Percentiles rank a stretch among this genome's conserved stretches.
phyloP scores from a whole-genome alignment of 257 asterid genomes.

The Striga asiatica region DNA sequence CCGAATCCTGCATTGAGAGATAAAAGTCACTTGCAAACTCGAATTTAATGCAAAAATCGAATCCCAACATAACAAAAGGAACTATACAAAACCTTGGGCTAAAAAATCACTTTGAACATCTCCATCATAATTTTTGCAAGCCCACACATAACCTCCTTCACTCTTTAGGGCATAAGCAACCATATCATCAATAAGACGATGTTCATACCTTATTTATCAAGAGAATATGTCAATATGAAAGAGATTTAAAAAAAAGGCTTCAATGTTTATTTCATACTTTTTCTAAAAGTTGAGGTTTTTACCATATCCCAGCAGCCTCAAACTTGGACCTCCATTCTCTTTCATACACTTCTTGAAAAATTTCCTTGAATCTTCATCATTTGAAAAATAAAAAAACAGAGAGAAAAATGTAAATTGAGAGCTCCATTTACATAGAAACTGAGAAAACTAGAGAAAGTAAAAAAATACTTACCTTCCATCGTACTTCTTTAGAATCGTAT shows the following conservation, averaged over 20 bases:
- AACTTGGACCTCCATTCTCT: constrained; percentile 73
- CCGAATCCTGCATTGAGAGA: constrained; percentile 71
- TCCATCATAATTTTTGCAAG: constrained; percentile 97
- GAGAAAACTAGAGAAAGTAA: background rate
- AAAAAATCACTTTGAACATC: constrained; percentile 97
- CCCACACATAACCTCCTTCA: constrained; percentile 99
- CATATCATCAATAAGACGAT: constrained; percentile 97
- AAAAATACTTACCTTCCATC: constrained; percentile 78
- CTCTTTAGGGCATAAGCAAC: constrained; percentile 98
- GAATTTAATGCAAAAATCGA: constrained; percentile 7
- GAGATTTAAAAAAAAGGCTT: background rate
- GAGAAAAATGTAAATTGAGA: background rate
- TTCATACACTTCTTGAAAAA: constrained; percentile 92
- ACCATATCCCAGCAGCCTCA: constrained; percentile 90
- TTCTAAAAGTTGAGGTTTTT: constrained; percentile 6
- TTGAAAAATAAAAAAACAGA: background rate
- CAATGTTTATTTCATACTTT: background rate
- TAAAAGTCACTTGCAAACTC: constrained; percentile 2
- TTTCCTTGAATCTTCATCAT: constrained; percentile 72
- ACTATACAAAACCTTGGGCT: constrained; percentile 69
- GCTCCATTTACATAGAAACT: constrained; percentile 1
- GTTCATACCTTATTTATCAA: constrained; percentile 66
- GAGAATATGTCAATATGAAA: constrained; percentile 2
- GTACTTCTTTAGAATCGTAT: constrained; percentile 88
- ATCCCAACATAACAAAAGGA: background rate